Evolutionary conservation across 495 filamentous ascomycete species (phyloP), one percentile per base, ranked within the genome.

Genomic region (Evansstolkia leycettana): DNA sequence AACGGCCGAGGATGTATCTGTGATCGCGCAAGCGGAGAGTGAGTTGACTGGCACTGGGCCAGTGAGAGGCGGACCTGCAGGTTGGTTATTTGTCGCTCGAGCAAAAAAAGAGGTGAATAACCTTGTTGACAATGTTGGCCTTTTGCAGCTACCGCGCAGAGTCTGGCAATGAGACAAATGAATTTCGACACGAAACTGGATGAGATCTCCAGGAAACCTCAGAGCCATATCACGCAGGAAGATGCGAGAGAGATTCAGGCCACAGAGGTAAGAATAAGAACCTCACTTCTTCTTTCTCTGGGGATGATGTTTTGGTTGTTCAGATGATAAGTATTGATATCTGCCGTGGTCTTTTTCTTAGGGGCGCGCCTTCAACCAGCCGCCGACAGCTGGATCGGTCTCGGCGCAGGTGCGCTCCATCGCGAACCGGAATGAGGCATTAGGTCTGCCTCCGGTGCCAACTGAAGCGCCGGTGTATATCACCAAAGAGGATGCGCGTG

Each of bases 11-110:
- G 55, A 60, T 31, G 55, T 57, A 0, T 56, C 55, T 11, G 35
- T 38, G 2, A 63, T 60, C 29, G 52, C 55, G 6, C 55, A 59
- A n/a, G 53, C 47, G 1, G 57, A 63, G 31, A 54, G 51, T 20
- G 43, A 50, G n/a, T 33, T 59, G 36, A 59, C 53, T 0, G 65
- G 67, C 11, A 59, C 60, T 1, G 63, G 66, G 8, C 64, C 67
- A 12, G 67, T 74, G 17, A 73, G 73, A 33, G 75, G 75, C 34
- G 73, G 73, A 10, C 65, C 73, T 25, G 62, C 64, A 7, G 63
- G 65, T 38, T 44, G 57, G 26, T 66, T 29, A 20, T 15, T 24
- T 16, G 3, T 17, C 7, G 13, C 7, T 10, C 16, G 9, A 9
- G 15, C n/a, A 28, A 13, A 17, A 19, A 33, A 18, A 15, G 14